Conservation (phyloP, 352 stramenopile genomes). For the Pythium brassicae region DNA sequence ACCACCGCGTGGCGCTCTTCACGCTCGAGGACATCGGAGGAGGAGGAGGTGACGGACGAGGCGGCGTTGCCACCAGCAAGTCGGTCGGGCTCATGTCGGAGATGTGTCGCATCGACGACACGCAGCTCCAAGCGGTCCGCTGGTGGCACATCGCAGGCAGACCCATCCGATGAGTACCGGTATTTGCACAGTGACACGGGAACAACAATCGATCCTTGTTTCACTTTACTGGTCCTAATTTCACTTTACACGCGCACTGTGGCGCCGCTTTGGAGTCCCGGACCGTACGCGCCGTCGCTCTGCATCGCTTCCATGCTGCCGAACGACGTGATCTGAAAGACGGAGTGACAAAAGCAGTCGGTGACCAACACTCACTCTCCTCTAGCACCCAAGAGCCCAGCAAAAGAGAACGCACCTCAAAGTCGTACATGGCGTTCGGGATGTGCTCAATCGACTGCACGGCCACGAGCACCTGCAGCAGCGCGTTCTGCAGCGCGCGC, state of each 20-base stretch:
- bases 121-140: background rate
- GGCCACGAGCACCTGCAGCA: constrained; percentile 69
- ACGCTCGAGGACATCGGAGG: too few species aligned
- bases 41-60: too few species aligned
- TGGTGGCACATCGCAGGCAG: constrained; percentile 1
- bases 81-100: background rate
- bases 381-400: too few species aligned
- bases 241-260: constrained; percentile 33
- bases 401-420: constrained; percentile 35
- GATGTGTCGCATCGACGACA: constrained; percentile 7
- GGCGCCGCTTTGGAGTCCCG: constrained; percentile 21
- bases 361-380: background rate
- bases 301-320: constrained; percentile 47
- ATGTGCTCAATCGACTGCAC: constrained; percentile 83
- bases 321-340: constrained; percentile 34
- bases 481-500: constrained; percentile 50
- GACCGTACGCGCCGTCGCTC: constrained; percentile 30
- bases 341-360: background rate
- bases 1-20: too few species aligned
- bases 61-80: too few species aligned
- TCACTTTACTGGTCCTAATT: background rate
- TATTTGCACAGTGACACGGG: too few species aligned
- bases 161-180: too few species aligned
- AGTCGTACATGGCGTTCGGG: constrained; percentile 80
- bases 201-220: too few species aligned